These are phyloP conservation scores for Populus hybrid DNA, from an alignment of 441 rosid species.

Conservation along the genomic window DNA sequence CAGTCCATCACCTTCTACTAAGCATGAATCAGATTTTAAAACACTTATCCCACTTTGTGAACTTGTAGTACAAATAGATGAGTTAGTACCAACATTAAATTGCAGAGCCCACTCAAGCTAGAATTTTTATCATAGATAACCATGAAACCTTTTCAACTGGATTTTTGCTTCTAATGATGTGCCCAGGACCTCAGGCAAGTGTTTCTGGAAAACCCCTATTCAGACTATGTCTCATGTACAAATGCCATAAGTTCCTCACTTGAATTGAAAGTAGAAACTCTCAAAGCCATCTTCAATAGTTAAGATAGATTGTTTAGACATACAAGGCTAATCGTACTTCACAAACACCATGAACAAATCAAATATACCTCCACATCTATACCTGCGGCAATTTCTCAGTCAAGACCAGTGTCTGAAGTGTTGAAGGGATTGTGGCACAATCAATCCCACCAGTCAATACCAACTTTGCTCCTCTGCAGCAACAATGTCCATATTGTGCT, in stretches of 20 bases:
- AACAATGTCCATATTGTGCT: slow-evolving; percentile 28
- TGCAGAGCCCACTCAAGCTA: slow-evolving; percentile 31
- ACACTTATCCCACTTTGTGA: slow-evolving; percentile 28
- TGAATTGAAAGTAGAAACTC: slow-evolving; percentile 33
- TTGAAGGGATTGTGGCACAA: slow-evolving; percentile 26
- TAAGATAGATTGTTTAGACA: slow-evolving; percentile 29
- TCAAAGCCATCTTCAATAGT: slow-evolving; percentile 28
- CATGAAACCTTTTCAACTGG: slow-evolving; percentile 32
- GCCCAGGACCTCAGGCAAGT: slow-evolving; percentile 19
- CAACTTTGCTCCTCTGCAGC: slow-evolving; percentile 33
- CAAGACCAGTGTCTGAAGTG: slow-evolving; percentile 21
- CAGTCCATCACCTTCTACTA: slow-evolving; percentile 17
- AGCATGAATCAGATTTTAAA: slow-evolving; percentile 21
- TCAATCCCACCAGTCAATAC: slow-evolving; percentile 23
- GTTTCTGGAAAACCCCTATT: slow-evolving; percentile 40
- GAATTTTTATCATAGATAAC: slow-evolving; percentile 24
- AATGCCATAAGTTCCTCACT: slow-evolving; percentile 34
- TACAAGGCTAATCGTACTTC: slow-evolving; percentile 30
- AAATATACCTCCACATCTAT: slow-evolving; percentile 23
- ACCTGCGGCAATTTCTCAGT: slow-evolving; percentile 25
- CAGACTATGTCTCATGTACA: slow-evolving; percentile 35
- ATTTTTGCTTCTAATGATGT: slow-evolving; percentile 28
- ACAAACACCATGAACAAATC: slow-evolving; percentile 17
- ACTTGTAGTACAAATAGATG: slow-evolving; percentile 25
- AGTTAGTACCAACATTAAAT: slow-evolving; percentile 31